A percentile compares a stretch with the other conserved stretches of the same genome.
phyloP scores from a whole-genome alignment of 2,329 filamentous ascomycete genomes.

The Onygena corvina region DNA sequence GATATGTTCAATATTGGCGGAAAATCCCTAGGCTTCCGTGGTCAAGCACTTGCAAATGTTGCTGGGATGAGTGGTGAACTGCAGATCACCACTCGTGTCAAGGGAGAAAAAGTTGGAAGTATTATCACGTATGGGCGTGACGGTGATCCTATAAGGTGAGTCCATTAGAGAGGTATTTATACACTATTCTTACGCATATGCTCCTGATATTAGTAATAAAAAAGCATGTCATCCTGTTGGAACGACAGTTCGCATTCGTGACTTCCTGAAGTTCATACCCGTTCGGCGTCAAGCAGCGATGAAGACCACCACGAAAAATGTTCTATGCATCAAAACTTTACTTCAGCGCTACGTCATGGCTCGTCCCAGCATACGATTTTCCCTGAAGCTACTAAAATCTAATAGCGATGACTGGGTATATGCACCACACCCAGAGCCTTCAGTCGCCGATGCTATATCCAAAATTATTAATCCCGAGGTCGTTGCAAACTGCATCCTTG shows the following conservation, averaged over 20 bases:
- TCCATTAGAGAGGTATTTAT: background rate
- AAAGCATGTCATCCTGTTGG: slow-evolving; percentile 46
- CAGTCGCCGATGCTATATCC: slow-evolving; percentile 42
- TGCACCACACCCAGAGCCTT: slow-evolving; percentile 39
- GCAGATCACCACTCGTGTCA: slow-evolving; percentile 44
- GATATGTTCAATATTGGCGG: slow-evolving; percentile 46
- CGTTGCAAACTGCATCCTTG: slow-evolving; percentile 37
- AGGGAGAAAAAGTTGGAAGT: slow-evolving; percentile 44
- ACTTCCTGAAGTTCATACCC: slow-evolving; percentile 47
- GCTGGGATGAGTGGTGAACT: slow-evolving; percentile 46
- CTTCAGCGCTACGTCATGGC: slow-evolving; percentile 50
- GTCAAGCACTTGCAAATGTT: slow-evolving; percentile 51
- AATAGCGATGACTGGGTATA: slow-evolving; percentile 54
- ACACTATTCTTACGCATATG: background rate
- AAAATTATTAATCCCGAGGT: slow-evolving; percentile 46
- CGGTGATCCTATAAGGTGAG: slow-evolving; percentile 39
- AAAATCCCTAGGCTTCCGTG: slow-evolving; percentile 50
- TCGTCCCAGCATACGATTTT: slow-evolving; percentile 44
- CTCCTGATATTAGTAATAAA: background rate
- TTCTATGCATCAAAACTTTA: slow-evolving; percentile 42
- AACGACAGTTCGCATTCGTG: slow-evolving; percentile 46
- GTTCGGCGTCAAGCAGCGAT: slow-evolving; percentile 46
- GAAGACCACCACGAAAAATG: slow-evolving; percentile 39
- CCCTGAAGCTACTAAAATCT: slow-evolving; percentile 44
- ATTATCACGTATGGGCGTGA: slow-evolving; percentile 40